Base-by-base conservation (phyloP, 78 protist species). In the Dictyostelium firmibasis region DNA sequence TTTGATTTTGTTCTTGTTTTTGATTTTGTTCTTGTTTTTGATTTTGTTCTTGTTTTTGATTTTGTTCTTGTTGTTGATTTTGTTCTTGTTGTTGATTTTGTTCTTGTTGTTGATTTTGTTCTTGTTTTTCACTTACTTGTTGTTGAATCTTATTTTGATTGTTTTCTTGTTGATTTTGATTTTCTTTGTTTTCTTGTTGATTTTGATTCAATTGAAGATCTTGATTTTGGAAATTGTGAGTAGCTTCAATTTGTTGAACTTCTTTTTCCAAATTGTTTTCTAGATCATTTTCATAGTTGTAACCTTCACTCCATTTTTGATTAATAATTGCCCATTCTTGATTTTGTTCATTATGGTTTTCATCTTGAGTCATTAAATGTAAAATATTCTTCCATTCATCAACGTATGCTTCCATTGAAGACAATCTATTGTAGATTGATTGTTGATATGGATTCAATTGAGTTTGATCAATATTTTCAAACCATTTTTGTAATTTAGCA, bases 261-360 rank as follows among this genome's bases (percentile, higher is more conserved):
- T 57, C 67, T 20, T 57, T 57, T 6, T 57, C 67, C 67, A 57
- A 57, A 4, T 57, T 20, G 33, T 72, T 72, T 72, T 72, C 79
- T 29, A 33, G 38, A 33, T 72, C 79, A 33, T 33, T 72, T 72
- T 72, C 44, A 33, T 72, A 72, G 33, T 72, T 29, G 79, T 72
- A 72, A 72, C 79, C 79, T 33, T 72, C 38, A 33, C 18, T 72
- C 79, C 79, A 72, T 72, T 72, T 72, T 27, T 72, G 10, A 33
- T 72, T 27, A 18, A 72, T 16, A 25, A 72, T 13, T 4, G 47
- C 0, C 79, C 79, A 72, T 72, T 72, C 44, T 27, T 13, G 47
- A 33, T 33, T 72, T 3, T 72, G 13, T 72, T 72, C 79, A 72
- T 72, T 7, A 33, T 72, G 79, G 0, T 72, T 72, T 33, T 33